Evolutionary conservation across 345 rosid genomes (phyloP), one percentile per base, ranked within the genome.

Genomic region (Pistacia atlantica): DNA sequence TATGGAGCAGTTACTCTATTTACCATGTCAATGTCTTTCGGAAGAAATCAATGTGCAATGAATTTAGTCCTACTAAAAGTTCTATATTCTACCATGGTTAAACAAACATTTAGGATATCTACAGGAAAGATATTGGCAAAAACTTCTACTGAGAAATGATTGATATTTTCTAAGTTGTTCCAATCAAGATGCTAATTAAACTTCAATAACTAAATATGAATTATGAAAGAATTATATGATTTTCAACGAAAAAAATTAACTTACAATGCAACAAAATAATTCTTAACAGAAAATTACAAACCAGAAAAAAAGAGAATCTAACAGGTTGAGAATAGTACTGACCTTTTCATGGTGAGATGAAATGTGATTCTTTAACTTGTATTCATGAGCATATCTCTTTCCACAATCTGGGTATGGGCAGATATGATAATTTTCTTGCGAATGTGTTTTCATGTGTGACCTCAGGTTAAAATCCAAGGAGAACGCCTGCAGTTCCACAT

Each of bases 361-460:
- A 65, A 96, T 79, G 72, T 96, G 99, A 86, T 93, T 96, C 84
- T 90, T 92, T 16, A 96, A 86, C 90, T 96, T 93, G 92, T 96
- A 96, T 73, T 96, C 99, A 63, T 96, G 98, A 78, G 99, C 99
- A 76, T 93, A 93, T 92, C 98, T 85, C 93, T 96, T 96, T 77
- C 97, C 99, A 85, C 98, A 96, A 45, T 93, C 98, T 28, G 86
- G 78, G 75, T 84, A 92, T 11, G 98, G 99, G 77, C 99, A 96
- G 83, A 92, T 84, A 80, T 96, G 98, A 82, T 96, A 93, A 80
- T 93, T 96, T 84, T 96, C 99, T 82, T 93, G 99, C 56, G 97
- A 93, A 83, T 96, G 99, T 63, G 99, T 96, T 87, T 93, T 96
- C 98, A 93, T 96, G 87, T 93, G 98, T 56, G 99, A 96, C 73